Conservation (phyloP, 805 yeast species). For the Nakazawaea anatomiae region DNA sequence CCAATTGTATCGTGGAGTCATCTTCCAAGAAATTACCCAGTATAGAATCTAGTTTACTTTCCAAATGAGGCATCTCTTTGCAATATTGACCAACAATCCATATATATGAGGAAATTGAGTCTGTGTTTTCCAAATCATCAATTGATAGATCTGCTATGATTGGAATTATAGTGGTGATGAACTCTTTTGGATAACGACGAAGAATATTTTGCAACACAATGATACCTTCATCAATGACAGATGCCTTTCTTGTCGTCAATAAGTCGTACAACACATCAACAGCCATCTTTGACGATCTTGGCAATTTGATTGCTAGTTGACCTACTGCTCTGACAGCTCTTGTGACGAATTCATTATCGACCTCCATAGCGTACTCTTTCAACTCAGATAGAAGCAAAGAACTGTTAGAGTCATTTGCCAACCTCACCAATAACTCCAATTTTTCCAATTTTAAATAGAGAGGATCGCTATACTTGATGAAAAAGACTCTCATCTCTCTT, state of each 20-base stretch:
- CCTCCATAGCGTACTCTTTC: constrained; percentile 78
- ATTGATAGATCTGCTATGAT: constrained; percentile 39
- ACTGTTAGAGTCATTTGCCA: constrained; percentile 56
- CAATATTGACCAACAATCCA: constrained; percentile 75
- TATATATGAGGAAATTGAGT: constrained; percentile 52
- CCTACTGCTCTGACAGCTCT: constrained; percentile 64
- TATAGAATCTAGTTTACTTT: constrained; percentile 37
- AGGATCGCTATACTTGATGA: constrained; percentile 83
- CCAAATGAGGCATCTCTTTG: constrained; percentile 48
- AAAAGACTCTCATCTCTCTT: constrained; percentile 82
- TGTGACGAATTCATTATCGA: constrained; percentile 72
- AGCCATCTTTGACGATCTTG: constrained; percentile 47
- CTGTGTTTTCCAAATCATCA: constrained; percentile 41
- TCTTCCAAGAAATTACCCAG: constrained; percentile 51
- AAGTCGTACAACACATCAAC: constrained; percentile 55
- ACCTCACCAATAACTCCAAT: constrained; percentile 65
- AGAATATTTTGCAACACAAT: constrained; percentile 58
- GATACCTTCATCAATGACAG: constrained; percentile 54
- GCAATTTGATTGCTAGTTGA: constrained; percentile 62
- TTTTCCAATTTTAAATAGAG: constrained; percentile 72
- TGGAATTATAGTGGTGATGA: constrained; percentile 47
- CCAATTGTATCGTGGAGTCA: constrained; percentile 55
- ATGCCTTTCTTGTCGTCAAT: constrained; percentile 57
- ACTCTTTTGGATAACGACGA: constrained; percentile 56
- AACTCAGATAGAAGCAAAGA: constrained; percentile 59